Evolutionary conservation across 164 flowering plant genomes (phyloP).

Genomic region (Kingdonia uniflora): DNA sequence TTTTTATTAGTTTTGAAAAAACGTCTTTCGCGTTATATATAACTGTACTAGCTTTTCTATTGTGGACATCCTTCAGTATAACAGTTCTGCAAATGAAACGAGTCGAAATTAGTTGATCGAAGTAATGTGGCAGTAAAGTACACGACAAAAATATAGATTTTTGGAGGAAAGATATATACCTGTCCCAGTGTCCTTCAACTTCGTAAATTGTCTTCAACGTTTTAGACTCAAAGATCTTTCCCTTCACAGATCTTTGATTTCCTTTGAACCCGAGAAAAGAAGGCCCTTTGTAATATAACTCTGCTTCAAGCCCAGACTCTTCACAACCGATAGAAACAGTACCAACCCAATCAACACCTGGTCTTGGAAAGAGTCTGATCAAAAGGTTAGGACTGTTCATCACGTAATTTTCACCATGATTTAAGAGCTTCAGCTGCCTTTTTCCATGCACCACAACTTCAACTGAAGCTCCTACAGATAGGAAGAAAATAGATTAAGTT

Average conservation of each 20-base stretch:
- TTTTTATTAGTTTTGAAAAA: conserved; percentile 40
- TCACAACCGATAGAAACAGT: conserved; percentile 41
- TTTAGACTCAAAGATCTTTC: conserved; percentile 47
- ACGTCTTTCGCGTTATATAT: conserved; percentile 56
- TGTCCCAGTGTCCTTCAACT: conserved; percentile 77
- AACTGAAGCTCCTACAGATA: conserved; percentile 42
- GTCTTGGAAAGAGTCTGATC: conserved; percentile 57
- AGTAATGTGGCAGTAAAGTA: not conserved
- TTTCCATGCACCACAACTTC: conserved; percentile 60
- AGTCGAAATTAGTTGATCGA: too few species aligned
- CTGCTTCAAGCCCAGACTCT: conserved; percentile 65
- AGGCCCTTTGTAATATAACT: conserved; percentile 30
- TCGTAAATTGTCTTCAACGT: conserved; percentile 43
- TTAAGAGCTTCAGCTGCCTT: conserved; percentile 47
- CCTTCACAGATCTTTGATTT: conserved; percentile 37
- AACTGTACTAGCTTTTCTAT: conserved; percentile 24
- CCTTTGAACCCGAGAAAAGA: conserved; percentile 39
- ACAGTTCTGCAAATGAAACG: conserved; percentile 61
- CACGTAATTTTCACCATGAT: conserved; percentile 50
- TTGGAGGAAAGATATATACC: conserved; percentile 27
- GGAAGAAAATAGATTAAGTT: not conserved
- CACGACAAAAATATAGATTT: not conserved
- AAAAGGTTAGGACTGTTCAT: conserved; percentile 58
- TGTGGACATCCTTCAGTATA: conserved; percentile 28
- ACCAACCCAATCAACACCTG: conserved; percentile 62